Base-by-base conservation (phyloP, 306 rosid genomes). In the Ceratonia siliqua region DNA sequence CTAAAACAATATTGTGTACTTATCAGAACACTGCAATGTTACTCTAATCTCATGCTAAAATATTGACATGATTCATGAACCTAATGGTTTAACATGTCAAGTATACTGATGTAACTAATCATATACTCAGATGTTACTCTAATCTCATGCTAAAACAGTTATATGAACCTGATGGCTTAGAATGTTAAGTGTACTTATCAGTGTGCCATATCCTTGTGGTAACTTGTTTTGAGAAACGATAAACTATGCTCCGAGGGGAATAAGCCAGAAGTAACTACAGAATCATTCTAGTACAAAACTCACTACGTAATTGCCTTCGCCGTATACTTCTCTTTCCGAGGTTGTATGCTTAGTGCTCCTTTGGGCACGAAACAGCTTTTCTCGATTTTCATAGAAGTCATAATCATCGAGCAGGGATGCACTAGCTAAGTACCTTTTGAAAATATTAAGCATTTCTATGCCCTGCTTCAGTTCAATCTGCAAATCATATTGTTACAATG, bases 401-500 rank as follows among this genome's bases (percentile, higher is more conserved):
- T 81, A 93, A 83, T 90, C 98, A 76, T 93, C 98, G 50, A 93
- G 54, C 76, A 93, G 72, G 12, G 90, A 84, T 20, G 87, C 77
- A 77, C 70, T 83, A 5, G 84, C 79, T 0, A 68, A 25, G 75
- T 84, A 90, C 53, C 78, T 74, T 82, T 89, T 93, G 55, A 93
- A 93, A 74, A 90, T 90, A 9, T 78, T 82, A 81, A 93, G 83
- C 95, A 93, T 83, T 78, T 89, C 86, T 75, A 86, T 3, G 20
- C 98, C 98, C 69, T 90, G 90, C 83, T 90, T 82, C 28, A 90
- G 70, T 24, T 82, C 90, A 76, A 93, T 75, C 98, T 93, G 86
- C 65, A 81, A 83, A 74, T 54, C 53, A 69, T 21, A 62, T 49
- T 14, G 65, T 55, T 25, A 72, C 17, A 13, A 33, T 8, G 18